Percentiles rank a stretch among this genome's conserved stretches.
Evolutionary conservation across 345 rosid species (phyloP).

Genomic region (Hibiscus trionum): DNA sequence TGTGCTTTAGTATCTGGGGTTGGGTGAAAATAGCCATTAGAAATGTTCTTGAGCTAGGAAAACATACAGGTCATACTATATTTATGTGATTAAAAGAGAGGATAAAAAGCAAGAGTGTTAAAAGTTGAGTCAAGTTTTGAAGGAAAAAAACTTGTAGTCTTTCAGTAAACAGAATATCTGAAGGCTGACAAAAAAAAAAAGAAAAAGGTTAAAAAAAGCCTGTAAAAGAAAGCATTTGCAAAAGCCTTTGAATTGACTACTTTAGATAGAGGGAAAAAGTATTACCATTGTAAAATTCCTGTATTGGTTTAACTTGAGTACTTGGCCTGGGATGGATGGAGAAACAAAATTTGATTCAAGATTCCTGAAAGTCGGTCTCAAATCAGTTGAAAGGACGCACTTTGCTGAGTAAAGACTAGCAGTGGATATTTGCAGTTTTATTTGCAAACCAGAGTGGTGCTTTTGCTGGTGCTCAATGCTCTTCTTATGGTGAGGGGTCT

Average conservation of each 20-base stretch:
- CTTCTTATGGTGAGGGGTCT: constrained; percentile 32
- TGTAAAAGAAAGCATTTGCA: neutral
- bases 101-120: neutral
- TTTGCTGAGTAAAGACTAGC: constrained; percentile 19
- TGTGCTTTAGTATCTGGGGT: constrained; percentile 19
- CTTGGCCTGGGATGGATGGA: constrained; percentile 1
- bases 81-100: neutral
- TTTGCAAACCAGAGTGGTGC: constrained; percentile 20
- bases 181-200: neutral
- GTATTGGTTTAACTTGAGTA: constrained; percentile 8
- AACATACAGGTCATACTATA: neutral
- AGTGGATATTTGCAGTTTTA: constrained; percentile 14
- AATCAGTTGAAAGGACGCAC: constrained; percentile 12
- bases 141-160: neutral
- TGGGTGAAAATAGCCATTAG: constrained; percentile 13
- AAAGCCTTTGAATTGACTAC: neutral
- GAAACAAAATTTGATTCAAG: constrained; percentile 11
- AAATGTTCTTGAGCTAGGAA: constrained; percentile 2
- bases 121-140: neutral
- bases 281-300: neutral
- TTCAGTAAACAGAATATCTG: neutral
- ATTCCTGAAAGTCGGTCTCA: constrained; percentile 14
- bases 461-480: constrained; percentile 27
- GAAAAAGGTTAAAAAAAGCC: neutral
- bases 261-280: neutral